These are phyloP conservation scores for Zoysia pacifica DNA, from an alignment of 176 grass and related monocot species.

Conservation along the genomic window DNA sequence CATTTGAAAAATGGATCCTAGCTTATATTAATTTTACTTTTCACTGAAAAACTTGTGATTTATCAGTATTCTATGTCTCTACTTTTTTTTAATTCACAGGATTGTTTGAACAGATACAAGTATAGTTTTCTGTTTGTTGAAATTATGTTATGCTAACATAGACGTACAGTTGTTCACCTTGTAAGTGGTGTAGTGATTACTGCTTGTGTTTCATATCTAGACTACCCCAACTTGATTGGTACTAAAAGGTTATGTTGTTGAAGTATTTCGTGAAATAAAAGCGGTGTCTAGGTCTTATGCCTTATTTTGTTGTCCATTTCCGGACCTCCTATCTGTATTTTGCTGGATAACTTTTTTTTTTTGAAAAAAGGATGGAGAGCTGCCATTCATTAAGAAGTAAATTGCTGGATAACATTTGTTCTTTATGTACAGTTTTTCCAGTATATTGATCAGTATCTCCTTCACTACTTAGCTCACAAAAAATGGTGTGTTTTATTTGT, in stretches of 20 bases:
- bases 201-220: not conserved
- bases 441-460: conserved; percentile 16
- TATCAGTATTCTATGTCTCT: not conserved
- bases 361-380: no score
- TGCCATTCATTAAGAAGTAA: no score
- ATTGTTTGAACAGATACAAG: not conserved
- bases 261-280: not conserved
- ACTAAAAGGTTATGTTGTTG: no score
- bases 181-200: not conserved
- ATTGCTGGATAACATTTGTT: not conserved
- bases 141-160: not conserved
- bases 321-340: not conserved
- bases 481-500: conserved; percentile 25
- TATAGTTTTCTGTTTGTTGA: not conserved
- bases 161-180: not conserved
- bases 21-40: conserved; percentile 1
- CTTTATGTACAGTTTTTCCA: not conserved
- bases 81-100: not conserved
- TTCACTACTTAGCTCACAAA: conserved; percentile 1
- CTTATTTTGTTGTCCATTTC: conserved; percentile 2
- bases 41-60: not conserved
- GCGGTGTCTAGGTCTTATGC: not conserved
- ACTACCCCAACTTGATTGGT: no score
- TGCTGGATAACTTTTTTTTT: no score
- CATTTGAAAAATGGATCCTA: conserved; percentile 4